Evolutionary conservation across 768 basidiomycete species (phyloP).

Genomic region (Astraeus odoratus): DNA sequence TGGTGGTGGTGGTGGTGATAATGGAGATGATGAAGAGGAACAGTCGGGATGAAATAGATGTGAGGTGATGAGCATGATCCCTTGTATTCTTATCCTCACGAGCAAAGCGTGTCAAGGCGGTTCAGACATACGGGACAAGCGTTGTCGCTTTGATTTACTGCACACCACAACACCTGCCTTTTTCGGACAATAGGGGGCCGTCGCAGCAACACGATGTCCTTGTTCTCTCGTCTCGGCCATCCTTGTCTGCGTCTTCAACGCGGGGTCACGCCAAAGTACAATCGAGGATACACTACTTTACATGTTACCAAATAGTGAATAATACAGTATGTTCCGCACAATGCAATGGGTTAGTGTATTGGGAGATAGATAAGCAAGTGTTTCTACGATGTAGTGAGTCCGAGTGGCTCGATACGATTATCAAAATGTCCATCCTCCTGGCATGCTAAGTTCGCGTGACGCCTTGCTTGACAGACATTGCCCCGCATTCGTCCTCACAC

Average conservation of each 20-base stretch:
- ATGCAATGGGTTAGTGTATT: neutral
- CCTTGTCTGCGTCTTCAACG: too few species aligned
- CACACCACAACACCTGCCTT: conserved; percentile 29
- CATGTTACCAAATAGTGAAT: conserved; percentile 10
- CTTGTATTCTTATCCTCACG: conserved; percentile 1
- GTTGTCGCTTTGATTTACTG: conserved; percentile 2
- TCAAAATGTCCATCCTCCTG: conserved; percentile 33
- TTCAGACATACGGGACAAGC: neutral
- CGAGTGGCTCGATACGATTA: conserved; percentile 5
- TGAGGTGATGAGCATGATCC: conserved; percentile 2
- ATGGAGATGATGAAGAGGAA: neutral
- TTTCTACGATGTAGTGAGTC: neutral
- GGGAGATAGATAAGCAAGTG: neutral
- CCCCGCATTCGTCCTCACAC: conserved; percentile 4
- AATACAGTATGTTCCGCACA: neutral
- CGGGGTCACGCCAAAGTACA: neutral
- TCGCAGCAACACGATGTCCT: conserved; percentile 19
- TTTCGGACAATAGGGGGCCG: conserved; percentile 22
- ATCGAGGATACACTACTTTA: conserved; percentile 1
- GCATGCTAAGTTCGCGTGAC: conserved; percentile 32
- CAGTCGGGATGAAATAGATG: too few species aligned
- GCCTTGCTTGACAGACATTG: conserved; percentile 11
- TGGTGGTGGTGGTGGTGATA: conserved; percentile 3
- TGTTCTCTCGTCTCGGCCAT: conserved; percentile 7
- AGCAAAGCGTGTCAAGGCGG: conserved; percentile 23